phyloP scores from a whole-genome alignment of 108 stramenopile species.

The Skeletonema marinoi region DNA sequence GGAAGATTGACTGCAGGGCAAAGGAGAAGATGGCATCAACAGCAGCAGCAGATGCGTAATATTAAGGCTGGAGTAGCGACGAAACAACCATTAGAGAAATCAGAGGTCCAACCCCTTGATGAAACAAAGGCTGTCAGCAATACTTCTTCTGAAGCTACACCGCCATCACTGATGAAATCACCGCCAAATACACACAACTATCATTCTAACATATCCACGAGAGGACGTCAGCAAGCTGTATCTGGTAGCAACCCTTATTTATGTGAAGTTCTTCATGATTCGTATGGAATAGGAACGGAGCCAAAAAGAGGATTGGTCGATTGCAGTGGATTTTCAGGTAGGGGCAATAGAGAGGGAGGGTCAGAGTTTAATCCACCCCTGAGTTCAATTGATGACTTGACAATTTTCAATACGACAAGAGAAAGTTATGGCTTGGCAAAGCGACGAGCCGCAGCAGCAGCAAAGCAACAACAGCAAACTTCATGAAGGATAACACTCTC shows the following conservation, averaged over 20 bases:
- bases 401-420: conserved; percentile 43
- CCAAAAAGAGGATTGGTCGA: conserved; percentile 32
- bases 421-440: conserved; percentile 41
- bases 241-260: conserved; percentile 47
- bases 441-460: conserved; percentile 15
- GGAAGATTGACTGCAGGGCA: conserved; percentile 45
- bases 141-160: background rate
- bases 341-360: conserved; percentile 34
- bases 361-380: conserved; percentile 41
- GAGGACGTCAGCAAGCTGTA: conserved; percentile 39
- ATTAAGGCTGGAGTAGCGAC: conserved; percentile 16
- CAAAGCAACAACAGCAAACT: background rate
- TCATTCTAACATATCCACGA: background rate
- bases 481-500: background rate
- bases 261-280: conserved; percentile 51
- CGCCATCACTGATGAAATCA: background rate
- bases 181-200: background rate
- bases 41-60: conserved; percentile 28
- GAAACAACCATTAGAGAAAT: background rate
- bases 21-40: conserved; percentile 39
- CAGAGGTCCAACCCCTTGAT: background rate
- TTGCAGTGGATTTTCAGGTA: conserved; percentile 37
- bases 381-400: conserved; percentile 20
- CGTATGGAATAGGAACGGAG: conserved; percentile 41
- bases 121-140: background rate